Evolutionary conservation across 441 rosid genomes (phyloP), one percentile per base, ranked within the genome.

Genomic region (Raphanus hybrid): DNA sequence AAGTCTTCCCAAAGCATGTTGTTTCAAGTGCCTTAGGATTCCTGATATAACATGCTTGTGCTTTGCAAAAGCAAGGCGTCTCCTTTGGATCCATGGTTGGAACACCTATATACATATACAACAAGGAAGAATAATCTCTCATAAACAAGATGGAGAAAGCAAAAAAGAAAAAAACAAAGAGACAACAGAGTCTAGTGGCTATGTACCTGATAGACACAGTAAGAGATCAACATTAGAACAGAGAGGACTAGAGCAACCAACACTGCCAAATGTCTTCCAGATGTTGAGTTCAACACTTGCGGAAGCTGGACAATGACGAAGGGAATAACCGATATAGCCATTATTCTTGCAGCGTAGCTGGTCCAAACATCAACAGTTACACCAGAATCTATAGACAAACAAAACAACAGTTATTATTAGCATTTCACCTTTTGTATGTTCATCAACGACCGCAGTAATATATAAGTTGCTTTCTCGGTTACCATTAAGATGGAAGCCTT

Each of bases 301-400:
- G 92, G 95, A 63, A 93, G 61, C 84, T 95, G 97, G 74, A 95
- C 99, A 69, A 93, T 80, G 67, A 95, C 12, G 75, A 95, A 95
- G 6, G 99, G 99, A 68, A 95, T 79, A 71, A 95, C 81, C 8
- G 99, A 95, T 75, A 93, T 80, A 35, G 81, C 87, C 99, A 95
- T 95, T 66, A 95, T 87, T 74, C 87, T 78, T 64, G 99, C 98
- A 48, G 98, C 95, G 78, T 91, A 93, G 74, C 88, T 84, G 43
- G 99, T 93, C 98, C 97, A 91, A 35, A 89, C 69, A 85, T 95
- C 99, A 69, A 93, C 92, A 74, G 92, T 92, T 32, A 93, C 92
- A 76, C 99, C 99, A 71, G 88, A 77, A 70, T 89, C 99, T 95
- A 89, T 78, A 79, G 12, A 41, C 8, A 74, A 74, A 67, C 3